Conservation (phyloP, 768 basidiomycete genomes). For the Lanmaoa rubissima region DNA sequence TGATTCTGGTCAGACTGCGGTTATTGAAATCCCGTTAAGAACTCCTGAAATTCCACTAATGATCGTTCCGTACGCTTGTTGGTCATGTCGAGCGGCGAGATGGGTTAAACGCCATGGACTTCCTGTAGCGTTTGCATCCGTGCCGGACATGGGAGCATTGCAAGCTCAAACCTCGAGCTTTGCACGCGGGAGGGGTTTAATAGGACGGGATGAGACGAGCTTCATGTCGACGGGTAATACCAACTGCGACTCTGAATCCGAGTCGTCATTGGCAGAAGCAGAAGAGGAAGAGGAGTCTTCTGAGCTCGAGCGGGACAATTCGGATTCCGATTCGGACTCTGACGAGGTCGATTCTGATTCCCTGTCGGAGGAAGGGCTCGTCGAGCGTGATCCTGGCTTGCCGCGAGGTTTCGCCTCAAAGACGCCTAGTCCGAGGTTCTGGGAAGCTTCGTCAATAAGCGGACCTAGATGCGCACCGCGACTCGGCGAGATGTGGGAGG, state of each 20-base stretch:
- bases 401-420: constrained; percentile 42
- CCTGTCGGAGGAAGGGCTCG: constrained; percentile 13
- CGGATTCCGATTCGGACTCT: constrained; percentile 14
- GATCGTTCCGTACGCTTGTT: neutral
- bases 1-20: neutral
- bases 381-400: constrained; percentile 9
- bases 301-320: constrained; percentile 2
- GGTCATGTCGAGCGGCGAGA: neutral
- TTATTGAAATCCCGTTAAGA: neutral
- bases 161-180: constrained; percentile 32
- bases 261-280: constrained; percentile 7
- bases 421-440: constrained; percentile 67
- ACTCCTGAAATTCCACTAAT: neutral
- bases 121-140: neutral
- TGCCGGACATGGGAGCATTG: neutral
- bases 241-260: constrained; percentile 15
- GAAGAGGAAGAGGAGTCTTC: constrained; percentile 12
- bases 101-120: neutral
- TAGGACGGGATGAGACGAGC: constrained; percentile 42
- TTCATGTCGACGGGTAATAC: constrained; percentile 33
- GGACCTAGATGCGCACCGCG: neutral
- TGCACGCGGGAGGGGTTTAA: constrained; percentile 46
- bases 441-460: neutral
- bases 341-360: constrained; percentile 12
- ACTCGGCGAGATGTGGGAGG: neutral